phyloP scores from a whole-genome alignment of 2,329 filamentous ascomycete genomes.

The Aureobasidium sp. region DNA sequence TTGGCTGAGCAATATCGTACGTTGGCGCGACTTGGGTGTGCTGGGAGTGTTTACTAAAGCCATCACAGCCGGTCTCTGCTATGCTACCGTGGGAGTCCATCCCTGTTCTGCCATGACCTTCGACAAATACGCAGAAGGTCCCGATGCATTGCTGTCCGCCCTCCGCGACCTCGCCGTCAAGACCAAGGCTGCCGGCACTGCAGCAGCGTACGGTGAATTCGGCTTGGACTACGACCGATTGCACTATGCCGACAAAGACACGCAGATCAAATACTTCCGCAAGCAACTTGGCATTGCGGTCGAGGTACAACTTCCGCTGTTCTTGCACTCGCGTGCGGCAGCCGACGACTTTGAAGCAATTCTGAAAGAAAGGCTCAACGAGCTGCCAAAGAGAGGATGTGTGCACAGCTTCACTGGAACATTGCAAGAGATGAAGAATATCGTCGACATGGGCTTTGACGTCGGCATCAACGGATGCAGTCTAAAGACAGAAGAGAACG shows the following conservation, averaged over 20 bases:
- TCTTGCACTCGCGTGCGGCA: conserved; percentile 85
- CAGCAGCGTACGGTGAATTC: conserved; percentile 85
- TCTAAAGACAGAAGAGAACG: conserved; percentile 88
- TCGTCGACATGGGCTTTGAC: conserved; percentile 75
- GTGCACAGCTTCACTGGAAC: conserved; percentile 96
- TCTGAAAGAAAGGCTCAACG: conserved; percentile 46
- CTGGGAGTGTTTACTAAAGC: not conserved
- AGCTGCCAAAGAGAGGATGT: conserved; percentile 62
- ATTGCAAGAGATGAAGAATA: conserved; percentile 69
- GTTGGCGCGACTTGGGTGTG: conserved; percentile 26
- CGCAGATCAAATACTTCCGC: conserved; percentile 79
- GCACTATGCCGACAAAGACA: conserved; percentile 68
- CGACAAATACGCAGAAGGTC: conserved; percentile 55
- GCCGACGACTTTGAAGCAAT: conserved; percentile 75
- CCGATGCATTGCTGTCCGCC: conserved; percentile 46
- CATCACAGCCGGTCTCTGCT: conserved; percentile 65
- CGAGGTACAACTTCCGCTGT: conserved; percentile 73
- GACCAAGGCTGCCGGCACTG: conserved; percentile 52
- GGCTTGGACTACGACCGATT: conserved; percentile 94
- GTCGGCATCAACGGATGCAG: conserved; percentile 96
- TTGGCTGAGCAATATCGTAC: conserved; percentile 68
- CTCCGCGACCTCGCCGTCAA: conserved; percentile 59
- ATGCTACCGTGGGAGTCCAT: conserved; percentile 87
- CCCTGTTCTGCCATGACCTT: conserved; percentile 82
- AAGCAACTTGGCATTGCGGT: conserved; percentile 74